Evolutionary conservation across 441 rosid genomes (phyloP).

Genomic region (Pelargonium fulgidum): DNA sequence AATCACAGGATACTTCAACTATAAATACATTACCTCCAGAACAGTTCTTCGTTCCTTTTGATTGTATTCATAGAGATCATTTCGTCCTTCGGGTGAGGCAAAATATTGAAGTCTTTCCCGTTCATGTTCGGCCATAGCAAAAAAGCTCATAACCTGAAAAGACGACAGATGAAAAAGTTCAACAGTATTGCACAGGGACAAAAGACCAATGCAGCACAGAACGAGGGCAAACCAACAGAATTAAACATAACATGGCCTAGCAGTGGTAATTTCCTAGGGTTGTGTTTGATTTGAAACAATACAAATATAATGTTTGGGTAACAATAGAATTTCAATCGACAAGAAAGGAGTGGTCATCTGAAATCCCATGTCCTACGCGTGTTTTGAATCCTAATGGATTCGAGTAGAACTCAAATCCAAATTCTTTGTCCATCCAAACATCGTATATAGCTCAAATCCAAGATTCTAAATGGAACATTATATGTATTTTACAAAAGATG

Average conservation of each 20-base stretch:
- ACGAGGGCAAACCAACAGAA: no score
- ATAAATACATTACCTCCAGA: slow-evolving; percentile 55
- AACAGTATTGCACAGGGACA: neutral
- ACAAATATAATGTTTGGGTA: no score
- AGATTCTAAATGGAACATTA: neutral
- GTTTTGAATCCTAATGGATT: no score
- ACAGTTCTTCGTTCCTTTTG: slow-evolving; percentile 85
- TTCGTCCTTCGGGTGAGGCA: slow-evolving; percentile 88
- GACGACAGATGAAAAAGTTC: slow-evolving; percentile 9
- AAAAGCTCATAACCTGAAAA: slow-evolving; percentile 78
- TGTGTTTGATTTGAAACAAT: no score
- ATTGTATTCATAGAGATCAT: slow-evolving; percentile 88
- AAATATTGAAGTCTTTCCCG: slow-evolving; percentile 82
- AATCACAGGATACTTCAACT: slow-evolving; percentile 3
- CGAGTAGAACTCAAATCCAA: neutral
- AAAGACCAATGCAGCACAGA: neutral
- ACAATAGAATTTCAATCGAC: no score
- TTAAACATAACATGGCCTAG: no score
- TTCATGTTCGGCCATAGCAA: slow-evolving; percentile 73
- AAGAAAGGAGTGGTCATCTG: no score
- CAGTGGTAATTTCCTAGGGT: no score
- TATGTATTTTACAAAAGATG: neutral
- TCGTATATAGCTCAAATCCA: neutral
- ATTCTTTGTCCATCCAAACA: no score
- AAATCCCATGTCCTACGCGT: no score